phyloP scores from a whole-genome alignment of 306 rosid species.

The Dryas alaskensis region DNA sequence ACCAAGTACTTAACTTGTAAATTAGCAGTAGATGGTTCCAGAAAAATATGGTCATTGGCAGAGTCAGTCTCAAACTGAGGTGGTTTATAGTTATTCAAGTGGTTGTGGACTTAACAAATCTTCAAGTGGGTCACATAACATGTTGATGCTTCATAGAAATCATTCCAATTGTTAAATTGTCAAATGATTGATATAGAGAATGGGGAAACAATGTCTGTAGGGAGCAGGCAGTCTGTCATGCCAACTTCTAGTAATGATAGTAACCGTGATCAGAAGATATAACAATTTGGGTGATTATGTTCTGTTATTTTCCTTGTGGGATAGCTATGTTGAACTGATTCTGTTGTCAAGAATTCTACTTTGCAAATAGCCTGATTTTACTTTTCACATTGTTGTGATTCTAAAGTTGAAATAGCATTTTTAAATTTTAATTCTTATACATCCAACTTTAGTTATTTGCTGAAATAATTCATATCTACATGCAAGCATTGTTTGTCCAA shows the following conservation, averaged over 20 bases:
- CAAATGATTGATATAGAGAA: not conserved
- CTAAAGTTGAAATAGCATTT: not conserved
- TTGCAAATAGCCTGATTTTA: not conserved
- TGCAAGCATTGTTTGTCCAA: not conserved
- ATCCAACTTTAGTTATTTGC: not conserved
- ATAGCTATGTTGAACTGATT: not conserved
- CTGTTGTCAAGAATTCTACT: not conserved
- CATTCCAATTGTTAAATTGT: not conserved
- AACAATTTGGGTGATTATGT: not conserved
- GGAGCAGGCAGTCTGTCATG: not conserved
- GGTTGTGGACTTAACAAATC: no score
- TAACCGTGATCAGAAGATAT: not conserved
- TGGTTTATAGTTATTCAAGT: no score
- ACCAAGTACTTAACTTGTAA: no score
- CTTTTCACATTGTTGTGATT: not conserved
- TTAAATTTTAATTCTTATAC: not conserved
- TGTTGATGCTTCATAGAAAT: no score
- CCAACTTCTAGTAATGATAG: not conserved
- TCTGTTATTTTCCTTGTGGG: not conserved
- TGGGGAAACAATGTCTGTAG: not conserved
- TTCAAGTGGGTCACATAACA: no score
- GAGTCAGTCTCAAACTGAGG: no score
- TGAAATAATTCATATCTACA: not conserved
- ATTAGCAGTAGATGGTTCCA: conserved; percentile 4
- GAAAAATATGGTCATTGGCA: not conserved